Evolutionary conservation across 2,329 filamentous ascomycete genomes (phyloP).

Genomic region (Apiospora rasikravindrae): DNA sequence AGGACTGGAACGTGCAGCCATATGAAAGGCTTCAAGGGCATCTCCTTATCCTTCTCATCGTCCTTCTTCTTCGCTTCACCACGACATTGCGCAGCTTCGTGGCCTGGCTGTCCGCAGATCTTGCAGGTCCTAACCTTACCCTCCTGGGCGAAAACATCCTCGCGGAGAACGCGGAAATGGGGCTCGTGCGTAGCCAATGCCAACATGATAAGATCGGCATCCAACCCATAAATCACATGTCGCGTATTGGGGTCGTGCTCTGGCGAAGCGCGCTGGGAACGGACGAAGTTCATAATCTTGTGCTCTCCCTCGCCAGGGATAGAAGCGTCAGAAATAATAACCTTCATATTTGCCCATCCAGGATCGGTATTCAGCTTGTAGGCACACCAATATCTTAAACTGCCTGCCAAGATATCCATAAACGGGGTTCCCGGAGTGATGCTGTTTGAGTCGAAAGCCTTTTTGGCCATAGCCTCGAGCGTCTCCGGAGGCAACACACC

Average conservation of each 20-base stretch:
- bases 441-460: conserved; percentile 86
- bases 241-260: conserved; percentile 96
- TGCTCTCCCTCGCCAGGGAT: conserved; percentile 98
- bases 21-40: conserved; percentile 87
- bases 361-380: conserved; percentile 98
- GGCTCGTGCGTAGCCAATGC: conserved; percentile 97
- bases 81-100: conserved; percentile 84
- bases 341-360: conserved; percentile 92
- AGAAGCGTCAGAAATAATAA: conserved; percentile 98
- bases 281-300: conserved; percentile 98
- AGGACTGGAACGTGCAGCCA: conserved; percentile 95
- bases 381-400: conserved; percentile 93
- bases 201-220: conserved; percentile 98
- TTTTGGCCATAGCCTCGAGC: conserved; percentile 71
- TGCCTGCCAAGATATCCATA: conserved; percentile 92
- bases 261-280: conserved; percentile 87
- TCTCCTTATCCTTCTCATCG: conserved; percentile 76
- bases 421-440: conserved; percentile 98
- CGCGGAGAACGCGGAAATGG: conserved; percentile 92
- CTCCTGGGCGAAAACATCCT: conserved; percentile 95
- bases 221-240: conserved; percentile 96
- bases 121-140: conserved; percentile 81
- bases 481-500: conserved; percentile 66
- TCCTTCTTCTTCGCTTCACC: conserved; percentile 79
- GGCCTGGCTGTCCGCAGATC: conserved; percentile 90